Conservation (phyloP, 1,284 basidiomycete species). For the Xerocomus nothofagi region DNA sequence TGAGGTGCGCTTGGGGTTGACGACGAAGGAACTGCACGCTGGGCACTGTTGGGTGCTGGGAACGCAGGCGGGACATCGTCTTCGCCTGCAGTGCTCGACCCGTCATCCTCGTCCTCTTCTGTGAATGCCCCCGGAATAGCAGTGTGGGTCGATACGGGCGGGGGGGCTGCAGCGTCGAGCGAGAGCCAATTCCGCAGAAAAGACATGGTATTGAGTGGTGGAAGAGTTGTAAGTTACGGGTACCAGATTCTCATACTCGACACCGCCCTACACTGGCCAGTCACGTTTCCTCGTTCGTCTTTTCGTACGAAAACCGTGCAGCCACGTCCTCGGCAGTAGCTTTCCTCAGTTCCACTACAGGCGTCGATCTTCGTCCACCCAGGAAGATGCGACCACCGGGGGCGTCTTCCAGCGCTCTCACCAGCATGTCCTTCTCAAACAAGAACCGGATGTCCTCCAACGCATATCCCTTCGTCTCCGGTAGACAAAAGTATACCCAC, state of each 20-base stretch:
- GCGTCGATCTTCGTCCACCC: constrained; percentile 32
- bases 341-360: constrained; percentile 31
- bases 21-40: constrained; percentile 50
- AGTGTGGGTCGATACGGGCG: neutral
- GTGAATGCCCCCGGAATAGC: constrained; percentile 26
- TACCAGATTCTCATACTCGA: neutral
- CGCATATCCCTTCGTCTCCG: constrained; percentile 47
- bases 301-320: constrained; percentile 3
- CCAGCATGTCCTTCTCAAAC: constrained; percentile 44
- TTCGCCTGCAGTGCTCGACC: constrained; percentile 57
- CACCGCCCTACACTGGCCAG: neutral
- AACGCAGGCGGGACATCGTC: constrained; percentile 81
- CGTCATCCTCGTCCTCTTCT: constrained; percentile 52
- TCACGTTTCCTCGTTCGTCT: constrained; percentile 8
- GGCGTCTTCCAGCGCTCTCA: constrained; percentile 46
- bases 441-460: constrained; percentile 49
- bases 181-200: constrained; percentile 52
- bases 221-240: neutral
- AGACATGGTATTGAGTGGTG: constrained; percentile 31
- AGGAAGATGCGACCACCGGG: constrained; percentile 46
- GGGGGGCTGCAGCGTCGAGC: constrained; percentile 30
- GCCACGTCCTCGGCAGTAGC: neutral
- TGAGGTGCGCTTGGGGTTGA: constrained; percentile 13
- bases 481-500: constrained; percentile 47
- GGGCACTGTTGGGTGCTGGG: constrained; percentile 78